Percentiles rank a stretch among this genome's conserved stretches.
Conservation (phyloP, 1,284 basidiomycete genomes). For the Tilletiaria anomala region DNA sequence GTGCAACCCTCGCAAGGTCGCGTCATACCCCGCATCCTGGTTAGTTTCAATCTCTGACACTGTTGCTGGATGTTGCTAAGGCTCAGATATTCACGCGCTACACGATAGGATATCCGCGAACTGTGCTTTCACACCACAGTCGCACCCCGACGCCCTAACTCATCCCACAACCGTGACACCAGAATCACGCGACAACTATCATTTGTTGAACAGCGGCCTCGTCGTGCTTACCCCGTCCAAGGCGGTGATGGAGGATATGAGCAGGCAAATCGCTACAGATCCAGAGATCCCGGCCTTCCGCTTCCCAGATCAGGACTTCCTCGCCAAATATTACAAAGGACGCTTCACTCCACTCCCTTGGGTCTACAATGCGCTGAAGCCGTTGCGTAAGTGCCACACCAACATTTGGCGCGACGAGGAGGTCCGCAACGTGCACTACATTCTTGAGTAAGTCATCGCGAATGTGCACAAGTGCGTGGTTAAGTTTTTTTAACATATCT, state of each 20-base stretch:
- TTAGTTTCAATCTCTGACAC: slow-evolving; percentile 40
- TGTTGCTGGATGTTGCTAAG: not conserved
- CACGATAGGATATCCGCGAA: slow-evolving; percentile 69
- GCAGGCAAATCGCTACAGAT: slow-evolving; percentile 53
- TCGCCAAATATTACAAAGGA: slow-evolving; percentile 58
- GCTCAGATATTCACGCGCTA: not conserved
- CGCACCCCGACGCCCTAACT: slow-evolving; percentile 41
- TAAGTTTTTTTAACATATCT: too few species aligned
- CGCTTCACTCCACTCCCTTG: slow-evolving; percentile 55
- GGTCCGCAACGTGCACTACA: slow-evolving; percentile 43
- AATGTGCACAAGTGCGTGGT: too few species aligned
- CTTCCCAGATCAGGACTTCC: slow-evolving; percentile 86
- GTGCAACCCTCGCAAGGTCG: slow-evolving; percentile 72
- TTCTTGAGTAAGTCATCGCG: slow-evolving; percentile 13
- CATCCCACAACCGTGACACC: slow-evolving; percentile 43
- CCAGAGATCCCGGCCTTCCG: slow-evolving; percentile 55
- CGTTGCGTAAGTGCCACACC: slow-evolving; percentile 54
- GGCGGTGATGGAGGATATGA: slow-evolving; percentile 49
- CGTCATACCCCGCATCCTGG: slow-evolving; percentile 81
- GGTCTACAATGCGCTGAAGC: slow-evolving; percentile 75
- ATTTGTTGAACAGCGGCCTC: slow-evolving; percentile 72
- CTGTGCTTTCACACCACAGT: slow-evolving; percentile 58
- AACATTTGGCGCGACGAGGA: slow-evolving; percentile 62
- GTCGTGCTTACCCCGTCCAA: slow-evolving; percentile 61
- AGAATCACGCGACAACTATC: slow-evolving; percentile 55